These are phyloP conservation scores for Metarhizium rileyi DNA, from an alignment of 2,329 filamentous ascomycete genomes.

Conservation along the genomic window DNA sequence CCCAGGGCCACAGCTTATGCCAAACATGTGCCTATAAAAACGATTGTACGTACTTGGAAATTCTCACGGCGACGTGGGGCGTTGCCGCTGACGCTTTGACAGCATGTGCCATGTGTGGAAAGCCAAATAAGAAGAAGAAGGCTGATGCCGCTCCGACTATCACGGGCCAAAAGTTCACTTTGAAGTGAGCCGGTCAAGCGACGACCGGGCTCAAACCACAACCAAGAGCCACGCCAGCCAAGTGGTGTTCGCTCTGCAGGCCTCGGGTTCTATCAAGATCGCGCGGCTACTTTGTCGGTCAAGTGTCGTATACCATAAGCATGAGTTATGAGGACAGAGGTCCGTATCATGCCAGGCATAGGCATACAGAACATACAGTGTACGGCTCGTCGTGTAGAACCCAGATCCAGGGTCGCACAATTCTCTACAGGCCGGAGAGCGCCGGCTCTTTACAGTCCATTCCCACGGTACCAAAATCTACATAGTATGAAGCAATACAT, in stretches of 20 bases:
- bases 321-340: neutral
- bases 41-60: conserved; percentile 36
- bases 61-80: neutral
- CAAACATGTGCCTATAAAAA: conserved; percentile 53
- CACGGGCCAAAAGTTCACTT: conserved; percentile 50
- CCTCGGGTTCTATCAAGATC: neutral
- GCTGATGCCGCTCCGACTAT: conserved; percentile 39
- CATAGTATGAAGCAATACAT: neutral
- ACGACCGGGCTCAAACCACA: neutral
- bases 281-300: neutral
- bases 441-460: neutral
- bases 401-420: neutral
- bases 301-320: neutral
- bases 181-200: conserved; percentile 34
- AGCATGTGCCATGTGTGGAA: conserved; percentile 58
- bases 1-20: conserved; percentile 50
- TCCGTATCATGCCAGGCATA: neutral
- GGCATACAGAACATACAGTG: no score
- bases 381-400: no score
- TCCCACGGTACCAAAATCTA: neutral
- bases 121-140: conserved; percentile 42
- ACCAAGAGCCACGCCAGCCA: neutral
- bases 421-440: neutral
- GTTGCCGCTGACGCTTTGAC: conserved; percentile 8
- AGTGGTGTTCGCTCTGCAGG: neutral